phyloP scores from a whole-genome alignment of 2,329 filamentous ascomycete genomes.

The Xylariaceae sp. region DNA sequence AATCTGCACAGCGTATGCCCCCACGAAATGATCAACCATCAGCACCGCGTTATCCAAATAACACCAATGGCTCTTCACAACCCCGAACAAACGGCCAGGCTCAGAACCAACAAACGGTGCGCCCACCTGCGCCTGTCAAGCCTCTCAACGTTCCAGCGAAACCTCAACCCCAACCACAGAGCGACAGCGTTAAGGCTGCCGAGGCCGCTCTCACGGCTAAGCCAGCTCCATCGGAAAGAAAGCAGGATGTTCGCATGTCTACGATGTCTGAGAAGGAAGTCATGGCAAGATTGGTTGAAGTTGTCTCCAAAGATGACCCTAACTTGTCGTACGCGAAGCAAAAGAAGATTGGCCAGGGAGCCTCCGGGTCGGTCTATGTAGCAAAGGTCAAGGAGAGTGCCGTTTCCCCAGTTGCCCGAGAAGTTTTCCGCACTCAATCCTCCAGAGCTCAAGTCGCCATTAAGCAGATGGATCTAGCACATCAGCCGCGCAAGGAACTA shows the following conservation, averaged over 20 bases:
- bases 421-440: slow-evolving; percentile 78
- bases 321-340: slow-evolving; percentile 97
- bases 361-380: slow-evolving; percentile 96
- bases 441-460: slow-evolving; percentile 90
- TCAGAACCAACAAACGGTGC: slow-evolving; percentile 47
- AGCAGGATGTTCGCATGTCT: slow-evolving; percentile 96
- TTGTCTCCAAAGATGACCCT: slow-evolving; percentile 93
- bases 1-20: slow-evolving; percentile 44
- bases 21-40: slow-evolving; percentile 53
- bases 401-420: slow-evolving; percentile 76
- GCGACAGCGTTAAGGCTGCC: slow-evolving; percentile 81
- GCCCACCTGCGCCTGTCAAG: slow-evolving; percentile 69
- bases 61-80: slow-evolving; percentile 54
- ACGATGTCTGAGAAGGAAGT: slow-evolving; percentile 97
- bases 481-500: slow-evolving; percentile 94
- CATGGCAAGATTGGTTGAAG: slow-evolving; percentile 92
- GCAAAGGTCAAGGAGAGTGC: slow-evolving; percentile 91
- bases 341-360: slow-evolving; percentile 99
- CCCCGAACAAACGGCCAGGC: slow-evolving; percentile 50
- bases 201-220: slow-evolving; percentile 88
- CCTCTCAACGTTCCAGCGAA: slow-evolving; percentile 78
- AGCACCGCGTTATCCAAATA: slow-evolving; percentile 61
- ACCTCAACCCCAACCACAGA: slow-evolving; percentile 53
- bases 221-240: slow-evolving; percentile 69
- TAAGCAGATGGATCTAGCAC: slow-evolving; percentile 98